Percentiles rank a stretch among this genome's conserved stretches.
These are phyloP conservation scores for Cinnamomum chago DNA, from an alignment of 164 flowering plant genomes.

Conservation along the genomic window DNA sequence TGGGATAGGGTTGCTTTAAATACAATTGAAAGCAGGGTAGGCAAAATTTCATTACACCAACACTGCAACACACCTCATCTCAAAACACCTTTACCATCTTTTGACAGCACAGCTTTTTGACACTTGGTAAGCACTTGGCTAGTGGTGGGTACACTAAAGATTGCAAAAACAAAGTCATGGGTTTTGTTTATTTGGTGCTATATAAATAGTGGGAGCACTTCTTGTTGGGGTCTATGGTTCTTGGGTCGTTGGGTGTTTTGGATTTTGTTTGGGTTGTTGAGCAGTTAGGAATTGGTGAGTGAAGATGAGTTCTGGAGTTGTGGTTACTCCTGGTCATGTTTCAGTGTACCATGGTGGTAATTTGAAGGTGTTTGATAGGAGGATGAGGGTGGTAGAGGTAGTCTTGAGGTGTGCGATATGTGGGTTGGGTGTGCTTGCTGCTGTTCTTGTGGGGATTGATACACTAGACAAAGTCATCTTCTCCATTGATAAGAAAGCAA, in stretches of 20 bases:
- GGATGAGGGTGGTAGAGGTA: constrained; percentile 65
- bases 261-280: neutral
- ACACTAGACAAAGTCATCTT: constrained; percentile 70
- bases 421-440: constrained; percentile 63
- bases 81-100: too few relatives aligned
- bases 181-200: constrained; percentile 12
- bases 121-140: neutral
- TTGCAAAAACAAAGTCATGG: neutral
- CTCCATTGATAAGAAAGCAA: constrained; percentile 65
- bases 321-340: constrained; percentile 79
- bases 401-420: constrained; percentile 70
- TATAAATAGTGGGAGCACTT: constrained; percentile 13
- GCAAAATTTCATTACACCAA: neutral
- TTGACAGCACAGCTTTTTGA: neutral
- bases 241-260: neutral
- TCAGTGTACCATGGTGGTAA: constrained; percentile 58
- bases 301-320: constrained; percentile 68
- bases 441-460: constrained; percentile 72
- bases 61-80: neutral
- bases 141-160: neutral
- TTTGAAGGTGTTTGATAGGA: constrained; percentile 59
- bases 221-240: constrained; percentile 2
- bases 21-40: neutral
- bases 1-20: neutral
- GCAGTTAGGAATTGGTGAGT: neutral